A percentile compares a stretch with the other conserved stretches of the same genome.
These are phyloP conservation scores for Przewalskia tangutica DNA, from an alignment of 257 asterid species.

Conservation along the genomic window DNA sequence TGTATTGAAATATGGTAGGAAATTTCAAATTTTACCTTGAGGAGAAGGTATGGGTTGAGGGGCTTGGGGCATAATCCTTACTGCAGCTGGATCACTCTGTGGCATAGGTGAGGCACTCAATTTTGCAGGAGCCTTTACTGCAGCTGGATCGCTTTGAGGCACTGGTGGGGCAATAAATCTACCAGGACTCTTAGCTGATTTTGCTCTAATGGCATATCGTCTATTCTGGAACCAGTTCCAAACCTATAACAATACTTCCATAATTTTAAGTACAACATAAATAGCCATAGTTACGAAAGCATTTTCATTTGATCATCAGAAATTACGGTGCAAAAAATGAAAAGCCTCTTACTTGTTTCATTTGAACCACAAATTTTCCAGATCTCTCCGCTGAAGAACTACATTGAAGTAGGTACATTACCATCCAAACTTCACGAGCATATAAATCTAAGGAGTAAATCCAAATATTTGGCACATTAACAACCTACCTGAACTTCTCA, in stretches of 20 bases:
- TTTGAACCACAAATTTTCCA: slow-evolving; percentile 63
- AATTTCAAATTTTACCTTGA: slow-evolving; percentile 1
- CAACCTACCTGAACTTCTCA: slow-evolving; percentile 64
- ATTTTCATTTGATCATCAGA: neutral
- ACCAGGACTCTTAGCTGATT: slow-evolving; percentile 42
- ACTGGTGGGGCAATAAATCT: slow-evolving; percentile 29
- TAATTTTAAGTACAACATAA: neutral
- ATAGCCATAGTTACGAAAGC: neutral
- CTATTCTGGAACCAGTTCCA: slow-evolving; percentile 86
- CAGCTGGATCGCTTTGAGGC: slow-evolving; percentile 40
- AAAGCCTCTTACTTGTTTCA: slow-evolving; percentile 54
- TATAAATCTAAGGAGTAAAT: neutral
- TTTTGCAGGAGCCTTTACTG: slow-evolving; percentile 14
- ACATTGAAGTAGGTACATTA: slow-evolving; percentile 17
- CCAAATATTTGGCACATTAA: neutral
- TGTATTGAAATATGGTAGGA: neutral
- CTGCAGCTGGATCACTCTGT: slow-evolving; percentile 38
- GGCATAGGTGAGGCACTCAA: slow-evolving; percentile 29
- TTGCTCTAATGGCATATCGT: slow-evolving; percentile 77
- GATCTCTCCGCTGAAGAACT: slow-evolving; percentile 74
- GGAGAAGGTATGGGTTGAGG: slow-evolving; percentile 33
- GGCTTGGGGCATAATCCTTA: slow-evolving; percentile 39
- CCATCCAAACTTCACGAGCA: neutral
- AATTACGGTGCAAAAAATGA: neutral
- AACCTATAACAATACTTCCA: slow-evolving; percentile 26